Conservation (phyloP, 2,329 filamentous ascomycete species). For the Fusarium falciforme region DNA sequence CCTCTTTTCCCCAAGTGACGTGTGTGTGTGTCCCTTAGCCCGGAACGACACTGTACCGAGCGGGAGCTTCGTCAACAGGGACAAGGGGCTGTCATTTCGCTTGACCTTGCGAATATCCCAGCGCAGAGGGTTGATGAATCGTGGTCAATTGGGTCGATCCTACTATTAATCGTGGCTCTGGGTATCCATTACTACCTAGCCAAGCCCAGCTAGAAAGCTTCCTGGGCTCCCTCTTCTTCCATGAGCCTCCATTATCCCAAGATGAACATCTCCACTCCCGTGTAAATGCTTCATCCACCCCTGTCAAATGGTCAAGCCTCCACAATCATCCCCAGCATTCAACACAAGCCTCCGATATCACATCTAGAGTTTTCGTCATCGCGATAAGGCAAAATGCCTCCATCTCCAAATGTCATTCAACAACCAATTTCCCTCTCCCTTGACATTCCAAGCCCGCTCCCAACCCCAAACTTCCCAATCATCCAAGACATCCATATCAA, state of each 20-base stretch:
- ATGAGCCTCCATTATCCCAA: conserved; percentile 1
- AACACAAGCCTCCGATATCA: not conserved
- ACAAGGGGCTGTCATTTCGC: not conserved
- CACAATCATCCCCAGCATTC: not conserved
- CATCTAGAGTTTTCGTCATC: not conserved
- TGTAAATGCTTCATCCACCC: not conserved
- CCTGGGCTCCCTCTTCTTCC: not conserved
- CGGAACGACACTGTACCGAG: conserved; percentile 21
- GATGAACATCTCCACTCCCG: conserved; percentile 4
- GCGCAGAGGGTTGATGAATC: not conserved
- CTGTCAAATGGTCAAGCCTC: not conserved
- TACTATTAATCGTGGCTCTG: not conserved
- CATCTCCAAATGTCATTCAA: not conserved
- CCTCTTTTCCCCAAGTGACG: conserved; percentile 9
- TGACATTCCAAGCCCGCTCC: conserved; percentile 7
- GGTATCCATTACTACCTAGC: not conserved
- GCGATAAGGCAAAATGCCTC: not conserved
- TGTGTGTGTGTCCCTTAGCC: conserved; percentile 21
- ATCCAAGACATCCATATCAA: not conserved
- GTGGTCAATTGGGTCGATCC: not conserved
- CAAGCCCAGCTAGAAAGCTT: not conserved
- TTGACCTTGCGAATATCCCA: not conserved
- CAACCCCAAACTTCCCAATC: conserved; percentile 1
- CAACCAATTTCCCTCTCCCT: not conserved
- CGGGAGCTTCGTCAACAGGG: conserved; percentile 8